Evolutionary conservation across 2,329 filamentous ascomycete species (phyloP), one percentile per base, ranked within the genome.

Genomic region (Colletotrichum shisoi): DNA sequence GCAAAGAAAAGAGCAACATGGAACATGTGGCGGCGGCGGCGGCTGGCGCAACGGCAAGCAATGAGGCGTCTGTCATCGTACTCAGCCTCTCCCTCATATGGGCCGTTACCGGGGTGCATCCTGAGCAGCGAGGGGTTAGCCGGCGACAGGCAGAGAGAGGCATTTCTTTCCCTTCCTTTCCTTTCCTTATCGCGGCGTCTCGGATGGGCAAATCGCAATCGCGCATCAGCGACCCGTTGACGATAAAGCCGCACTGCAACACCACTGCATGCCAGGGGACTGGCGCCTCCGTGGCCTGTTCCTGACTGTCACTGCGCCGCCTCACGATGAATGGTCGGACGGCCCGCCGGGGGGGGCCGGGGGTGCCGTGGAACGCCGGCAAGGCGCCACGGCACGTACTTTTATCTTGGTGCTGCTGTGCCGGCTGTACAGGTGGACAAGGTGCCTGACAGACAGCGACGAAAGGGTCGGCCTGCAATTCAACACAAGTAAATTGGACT

Each of bases 221-320:
- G 56, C 13, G 54, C 48, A 68, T 68, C 61, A 60, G 37, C 54
- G 40, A 39, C 49, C 42, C 40, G 49, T 56, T 54, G 39, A 48
- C 56, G 61, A 67, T 52, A 58, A 39, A 31, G 54, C 51, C 65
- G 21, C 42, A 54, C 48, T 24, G 56, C 46, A 15, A 17, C 27
- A 31, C 7, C 27, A 31, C 7, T 31, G 12, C 7, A 11, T 51
- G 46, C 46, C 42, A 51, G 56, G 27, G 49, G 65, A 49, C 37
- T 60, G 48, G 62, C 34, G 49, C 49, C 56, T 64, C 48, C 44
- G 49, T 64, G 54, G 48, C 48, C 61, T 65, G 65, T 68, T 68
- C 61, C 65, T 68, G 61, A 65, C 56, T 68, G 37, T 60, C 48
- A 13, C 65, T 56, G 39, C 52, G 52, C 37, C 40, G 40, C 60